Evolutionary conservation across 2,329 filamentous ascomycete genomes (phyloP).

Genomic region (Lomentospora prolificans): DNA sequence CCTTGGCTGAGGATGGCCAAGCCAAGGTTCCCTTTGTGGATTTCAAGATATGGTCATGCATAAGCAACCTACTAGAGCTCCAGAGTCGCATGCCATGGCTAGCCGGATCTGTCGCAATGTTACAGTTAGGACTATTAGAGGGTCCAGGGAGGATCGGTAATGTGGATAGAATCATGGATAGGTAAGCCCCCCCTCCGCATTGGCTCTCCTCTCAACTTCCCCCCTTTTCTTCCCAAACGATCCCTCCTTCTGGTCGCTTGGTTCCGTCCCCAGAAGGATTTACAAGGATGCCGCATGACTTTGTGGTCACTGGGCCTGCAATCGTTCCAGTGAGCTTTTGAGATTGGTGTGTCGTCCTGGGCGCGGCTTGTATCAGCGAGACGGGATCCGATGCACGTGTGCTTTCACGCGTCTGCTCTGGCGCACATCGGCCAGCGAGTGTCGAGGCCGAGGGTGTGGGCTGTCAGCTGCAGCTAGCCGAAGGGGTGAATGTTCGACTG

Average conservation of each 20-base stretch:
- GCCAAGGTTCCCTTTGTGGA: constrained; percentile 56
- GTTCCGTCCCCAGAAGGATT: constrained; percentile 1
- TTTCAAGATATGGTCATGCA: constrained; percentile 69
- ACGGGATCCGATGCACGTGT: constrained; percentile 2
- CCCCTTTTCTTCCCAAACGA: constrained; percentile 5
- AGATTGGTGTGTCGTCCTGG: constrained; percentile 11
- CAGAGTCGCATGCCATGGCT: constrained; percentile 86
- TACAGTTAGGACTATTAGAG: constrained; percentile 62
- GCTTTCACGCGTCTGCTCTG: not conserved
- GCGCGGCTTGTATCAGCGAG: not conserved
- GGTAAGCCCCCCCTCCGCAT: constrained; percentile 52
- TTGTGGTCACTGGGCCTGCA: constrained; percentile 34
- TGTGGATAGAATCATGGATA: constrained; percentile 73
- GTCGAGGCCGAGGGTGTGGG: not conserved
- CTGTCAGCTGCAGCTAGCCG: not conserved
- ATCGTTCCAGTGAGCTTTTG: constrained; percentile 26
- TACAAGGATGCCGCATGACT: constrained; percentile 27
- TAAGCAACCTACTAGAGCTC: constrained; percentile 64
- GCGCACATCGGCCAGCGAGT: not conserved
- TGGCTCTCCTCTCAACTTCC: not conserved
- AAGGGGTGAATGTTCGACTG: not conserved
- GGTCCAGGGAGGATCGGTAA: constrained; percentile 68
- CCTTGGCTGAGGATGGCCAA: constrained; percentile 10
- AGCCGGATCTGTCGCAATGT: constrained; percentile 60
- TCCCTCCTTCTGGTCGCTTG: constrained; percentile 9